Evolutionary conservation across 2,329 filamentous ascomycete species (phyloP).

Genomic region (Scedosporium aurantiacum): DNA sequence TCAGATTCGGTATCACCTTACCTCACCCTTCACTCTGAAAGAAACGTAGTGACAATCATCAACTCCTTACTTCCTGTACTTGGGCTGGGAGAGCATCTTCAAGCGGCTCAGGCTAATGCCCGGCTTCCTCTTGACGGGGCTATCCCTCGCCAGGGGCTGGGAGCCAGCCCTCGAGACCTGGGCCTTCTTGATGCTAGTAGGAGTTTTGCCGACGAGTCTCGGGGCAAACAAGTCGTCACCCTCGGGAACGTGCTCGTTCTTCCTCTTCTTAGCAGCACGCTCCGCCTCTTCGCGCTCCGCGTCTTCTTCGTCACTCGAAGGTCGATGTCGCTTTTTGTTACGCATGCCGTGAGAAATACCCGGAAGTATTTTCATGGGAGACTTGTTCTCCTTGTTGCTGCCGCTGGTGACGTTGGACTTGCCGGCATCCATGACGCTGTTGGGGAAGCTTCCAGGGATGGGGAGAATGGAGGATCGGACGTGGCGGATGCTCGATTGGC

Average conservation of each 20-base stretch:
- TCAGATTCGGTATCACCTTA: too few species aligned
- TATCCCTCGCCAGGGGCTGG: conserved; percentile 15
- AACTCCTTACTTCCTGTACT: conserved; percentile 34
- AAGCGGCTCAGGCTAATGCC: conserved; percentile 47
- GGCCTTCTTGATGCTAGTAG: conserved; percentile 19
- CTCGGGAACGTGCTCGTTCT: conserved; percentile 35
- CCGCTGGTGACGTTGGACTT: conserved; percentile 13
- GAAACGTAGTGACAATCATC: too few species aligned
- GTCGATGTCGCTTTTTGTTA: conserved; percentile 56
- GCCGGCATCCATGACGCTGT: conserved; percentile 5
- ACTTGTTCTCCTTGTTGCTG: conserved; percentile 44
- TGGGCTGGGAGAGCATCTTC: conserved; percentile 50
- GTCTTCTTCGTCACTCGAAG: conserved; percentile 44
- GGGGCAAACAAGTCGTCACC: conserved; percentile 43
- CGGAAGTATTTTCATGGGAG: conserved; percentile 26
- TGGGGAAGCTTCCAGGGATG: conserved; percentile 48
- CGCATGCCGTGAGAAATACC: conserved; percentile 49
- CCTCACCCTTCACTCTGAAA: too few species aligned
- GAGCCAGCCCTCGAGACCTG: conserved; percentile 8
- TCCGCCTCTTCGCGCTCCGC: conserved; percentile 34
- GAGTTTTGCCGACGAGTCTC: conserved; percentile 23
- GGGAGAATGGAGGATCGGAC: conserved; percentile 39
- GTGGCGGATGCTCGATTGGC: conserved; percentile 50
- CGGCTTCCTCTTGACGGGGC: background rate
- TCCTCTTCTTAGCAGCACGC: conserved; percentile 49